Base-by-base conservation (phyloP, 2,329 filamentous ascomycete genomes). In the Cladophialophora bantiana region DNA sequence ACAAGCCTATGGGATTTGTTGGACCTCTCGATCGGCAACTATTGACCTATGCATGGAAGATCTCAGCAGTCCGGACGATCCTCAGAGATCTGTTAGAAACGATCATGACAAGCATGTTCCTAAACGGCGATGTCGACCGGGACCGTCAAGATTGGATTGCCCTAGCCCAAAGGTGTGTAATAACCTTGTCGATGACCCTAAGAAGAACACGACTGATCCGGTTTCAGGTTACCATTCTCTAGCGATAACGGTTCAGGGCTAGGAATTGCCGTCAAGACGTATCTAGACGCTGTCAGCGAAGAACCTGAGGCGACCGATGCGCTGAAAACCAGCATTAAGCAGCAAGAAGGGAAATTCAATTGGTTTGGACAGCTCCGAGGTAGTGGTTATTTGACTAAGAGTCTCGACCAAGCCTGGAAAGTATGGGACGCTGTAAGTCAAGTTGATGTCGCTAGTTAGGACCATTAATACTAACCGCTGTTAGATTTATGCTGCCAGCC, bases 1-100 rank as follows among this genome's bases (percentile, higher is more conserved):
- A 99, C 77, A 87, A 92, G 73, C 85, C 86, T 3, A 94, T 94
- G 72, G 95, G 95, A 35, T 99, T 97, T 79, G 97, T 94, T 1
- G 95, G 95, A 0, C 94, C 95, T 1, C 85, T 99, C 1, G 97
- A 93, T 83, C 90, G 95, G 78, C 93, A 94, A 72, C 84, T 97
- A 60, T 84, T 99, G 50, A 89, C 89, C 32, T 99, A 94, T 82
- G 91, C 93, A 68, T 94, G 93, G 1, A 84, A 98, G 65, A 89
- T 93, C 48, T 90, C 90, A 1, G 88, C 91, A 48, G 89, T 97
- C 31, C 90, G 94, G 45, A 88, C 90, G 70, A 88, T 89, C 38
- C 84, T 96, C 70, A 88, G 95, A 56, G 93, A 96, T 76, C 81
- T 98, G 40, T 82, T 95, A 13, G 95, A 99, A 79, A 90, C 93